Evolutionary conservation across 2,329 filamentous ascomycete genomes (phyloP).

Genomic region (Ilyonectria destructans): DNA sequence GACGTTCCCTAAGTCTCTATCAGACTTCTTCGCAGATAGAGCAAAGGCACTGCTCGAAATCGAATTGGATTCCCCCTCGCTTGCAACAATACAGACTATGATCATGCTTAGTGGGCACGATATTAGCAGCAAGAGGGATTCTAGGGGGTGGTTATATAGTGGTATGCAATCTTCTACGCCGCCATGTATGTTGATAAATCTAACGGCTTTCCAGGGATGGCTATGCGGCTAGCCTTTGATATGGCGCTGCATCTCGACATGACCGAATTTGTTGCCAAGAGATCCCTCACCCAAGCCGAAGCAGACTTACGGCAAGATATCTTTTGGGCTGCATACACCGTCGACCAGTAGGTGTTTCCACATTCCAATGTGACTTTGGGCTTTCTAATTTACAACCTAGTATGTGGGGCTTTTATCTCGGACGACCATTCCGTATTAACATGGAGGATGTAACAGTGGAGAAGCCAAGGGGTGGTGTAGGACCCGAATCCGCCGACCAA

Average conservation of each 20-base stretch:
- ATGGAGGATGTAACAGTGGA: constrained; percentile 48
- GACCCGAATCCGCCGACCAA: constrained; percentile 8
- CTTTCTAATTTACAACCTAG: constrained; percentile 28
- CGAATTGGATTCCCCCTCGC: constrained; percentile 46
- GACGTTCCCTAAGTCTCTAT: constrained; percentile 54
- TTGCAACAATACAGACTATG: constrained; percentile 48
- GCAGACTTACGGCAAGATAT: constrained; percentile 47
- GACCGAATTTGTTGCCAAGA: constrained; percentile 44
- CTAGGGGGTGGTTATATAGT: constrained; percentile 49
- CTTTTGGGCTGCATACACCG: constrained; percentile 52
- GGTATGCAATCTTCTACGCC: constrained; percentile 29
- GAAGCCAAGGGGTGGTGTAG: constrained; percentile 34
- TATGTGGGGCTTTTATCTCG: constrained; percentile 48
- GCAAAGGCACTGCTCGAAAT: constrained; percentile 49
- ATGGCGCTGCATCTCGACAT: constrained; percentile 49
- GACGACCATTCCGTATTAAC: constrained; percentile 47
- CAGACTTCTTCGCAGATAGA: constrained; percentile 48
- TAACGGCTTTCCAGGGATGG: constrained; percentile 51
- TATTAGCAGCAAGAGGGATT: constrained; percentile 47
- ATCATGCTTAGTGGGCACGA: constrained; percentile 48
- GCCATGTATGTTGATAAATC: neutral
- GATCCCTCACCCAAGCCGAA: constrained; percentile 43
- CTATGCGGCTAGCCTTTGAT: constrained; percentile 47
- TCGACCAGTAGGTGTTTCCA: constrained; percentile 47
- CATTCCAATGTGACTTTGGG: no score